phyloP scores from a whole-genome alignment of 2,329 filamentous ascomycete genomes.

The Saccharata proteae region DNA sequence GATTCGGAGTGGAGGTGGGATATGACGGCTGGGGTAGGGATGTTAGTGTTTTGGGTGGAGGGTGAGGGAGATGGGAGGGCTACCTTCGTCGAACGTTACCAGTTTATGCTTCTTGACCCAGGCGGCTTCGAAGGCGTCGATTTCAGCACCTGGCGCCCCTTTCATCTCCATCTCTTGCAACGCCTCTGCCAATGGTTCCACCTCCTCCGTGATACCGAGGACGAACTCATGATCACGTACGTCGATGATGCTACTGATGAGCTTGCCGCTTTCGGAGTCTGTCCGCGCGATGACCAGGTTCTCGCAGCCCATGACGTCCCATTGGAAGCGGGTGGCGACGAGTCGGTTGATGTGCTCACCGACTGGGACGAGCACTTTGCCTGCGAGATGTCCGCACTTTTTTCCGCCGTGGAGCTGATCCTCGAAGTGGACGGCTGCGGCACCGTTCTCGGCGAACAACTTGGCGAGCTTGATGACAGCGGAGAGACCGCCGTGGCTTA shows the following conservation, averaged over 20 bases:
- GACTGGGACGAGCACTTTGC: slow-evolving; percentile 87
- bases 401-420: slow-evolving; percentile 97
- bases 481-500: slow-evolving; percentile 81
- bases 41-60: slow-evolving; percentile 8
- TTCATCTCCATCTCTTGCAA: slow-evolving; percentile 78
- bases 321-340: slow-evolving; percentile 85
- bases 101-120: slow-evolving; percentile 84
- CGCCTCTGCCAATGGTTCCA: slow-evolving; percentile 73
- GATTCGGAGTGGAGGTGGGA: slow-evolving; percentile 59
- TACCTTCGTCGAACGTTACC: slow-evolving; percentile 76
- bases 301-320: slow-evolving; percentile 95
- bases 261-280: slow-evolving; percentile 84
- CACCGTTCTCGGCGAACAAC: slow-evolving; percentile 93
- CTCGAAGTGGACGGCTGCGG: slow-evolving; percentile 93
- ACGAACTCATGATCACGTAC: slow-evolving; percentile 96
- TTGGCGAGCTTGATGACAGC: slow-evolving; percentile 94
- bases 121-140: slow-evolving; percentile 71
- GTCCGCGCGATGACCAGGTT: slow-evolving; percentile 91
- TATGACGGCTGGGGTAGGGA: slow-evolving; percentile 46
- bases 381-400: slow-evolving; percentile 93
- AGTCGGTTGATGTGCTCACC: slow-evolving; percentile 95
- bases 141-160: slow-evolving; percentile 66
- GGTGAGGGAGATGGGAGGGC: slow-evolving; percentile 3
- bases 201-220: slow-evolving; percentile 68
- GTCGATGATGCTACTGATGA: slow-evolving; percentile 84